Evolutionary conservation across 352 stramenopile genomes (phyloP), one percentile per base, ranked within the genome.

Genomic region (Globisporangium perplexum): DNA sequence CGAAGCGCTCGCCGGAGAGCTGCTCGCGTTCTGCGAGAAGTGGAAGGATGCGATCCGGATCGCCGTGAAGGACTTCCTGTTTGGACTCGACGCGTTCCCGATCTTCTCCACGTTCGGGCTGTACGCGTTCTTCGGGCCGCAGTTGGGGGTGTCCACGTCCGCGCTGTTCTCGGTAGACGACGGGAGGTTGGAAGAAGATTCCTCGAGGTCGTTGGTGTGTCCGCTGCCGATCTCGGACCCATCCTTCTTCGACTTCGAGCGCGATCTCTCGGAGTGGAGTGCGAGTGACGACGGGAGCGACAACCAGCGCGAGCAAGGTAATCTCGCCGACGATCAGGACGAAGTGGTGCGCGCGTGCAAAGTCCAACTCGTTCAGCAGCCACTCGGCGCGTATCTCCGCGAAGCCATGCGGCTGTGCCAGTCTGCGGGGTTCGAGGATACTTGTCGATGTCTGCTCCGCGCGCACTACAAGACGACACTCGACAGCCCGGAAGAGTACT

Each of bases 11-110:
- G 62, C 63, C 0, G 54, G 55, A 1, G 59, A 74, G 7, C 45
- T 86, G 17, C 54, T 77, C 6, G 47, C 50, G 3, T 85, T 82
- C 44, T 83, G 73, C 38, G 55, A 60, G 3, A 73, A 83, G 12
- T 87, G 76, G 76, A 53, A 61, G 3, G 47, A 59, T 7, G 74
- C 73, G 0, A 60, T 85, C 45, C 56, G 62, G 14, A 74, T 85
- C 26, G 71, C 73, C 1, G 63, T 74, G n/a, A 71, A 74, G 7
- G 76, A 85, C 42, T 83, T 82, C 23, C 55, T 87, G 8, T 83
- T 72, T 33, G 71, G 52, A 15, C 60, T 85, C 2, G 59, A 76
- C 26, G 57, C 65, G 7, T 63, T 87, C 12, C 71, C 73, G 1
- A 69, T 59, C 35, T 66, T 83, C 28, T 43, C 55, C 0, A 33